Conservation (phyloP, 345 rosid species). For the Salix viminalis region DNA sequence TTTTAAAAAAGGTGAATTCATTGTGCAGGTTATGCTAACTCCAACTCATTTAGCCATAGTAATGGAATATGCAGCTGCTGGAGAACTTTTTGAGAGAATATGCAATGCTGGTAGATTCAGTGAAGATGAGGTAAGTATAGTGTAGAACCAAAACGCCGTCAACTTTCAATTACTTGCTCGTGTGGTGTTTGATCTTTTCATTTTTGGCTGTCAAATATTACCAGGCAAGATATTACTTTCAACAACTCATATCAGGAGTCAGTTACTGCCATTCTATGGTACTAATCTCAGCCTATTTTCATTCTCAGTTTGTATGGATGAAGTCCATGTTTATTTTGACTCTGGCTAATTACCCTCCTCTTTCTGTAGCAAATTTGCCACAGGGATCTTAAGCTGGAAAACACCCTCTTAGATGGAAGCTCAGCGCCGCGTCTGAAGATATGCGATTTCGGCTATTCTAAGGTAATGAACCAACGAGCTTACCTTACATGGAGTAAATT, state of each 20-base stretch:
- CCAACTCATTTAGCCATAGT: conserved; percentile 27
- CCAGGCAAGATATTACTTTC: conserved; percentile 25
- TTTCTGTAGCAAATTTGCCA: conserved; percentile 24
- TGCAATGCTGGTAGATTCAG: conserved; percentile 25
- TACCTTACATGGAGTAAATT: not conserved
- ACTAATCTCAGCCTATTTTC: not conserved
- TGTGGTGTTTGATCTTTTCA: not conserved
- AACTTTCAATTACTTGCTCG: not conserved
- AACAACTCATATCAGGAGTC: conserved; percentile 25
- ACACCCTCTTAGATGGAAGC: conserved; percentile 20
- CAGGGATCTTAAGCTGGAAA: conserved; percentile 26
- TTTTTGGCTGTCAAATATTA: not conserved
- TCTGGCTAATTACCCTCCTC: not conserved
- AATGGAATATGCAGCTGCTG: conserved; percentile 27
- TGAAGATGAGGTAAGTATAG: conserved; percentile 19
- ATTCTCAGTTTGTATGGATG: too few species aligned
- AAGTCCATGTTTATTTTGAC: not conserved
- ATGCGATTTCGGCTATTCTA: conserved; percentile 27
- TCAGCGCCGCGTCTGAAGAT: conserved; percentile 19
- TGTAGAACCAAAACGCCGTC: not conserved
- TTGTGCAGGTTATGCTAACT: conserved; percentile 16
- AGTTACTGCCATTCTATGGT: conserved; percentile 30
- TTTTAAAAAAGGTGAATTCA: not conserved
- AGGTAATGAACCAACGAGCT: conserved; percentile 5
- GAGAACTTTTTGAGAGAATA: conserved; percentile 27